Percentiles rank a stretch among this genome's conserved stretches.
Conservation (phyloP, 306 rosid genomes). For the Malus asiatica region DNA sequence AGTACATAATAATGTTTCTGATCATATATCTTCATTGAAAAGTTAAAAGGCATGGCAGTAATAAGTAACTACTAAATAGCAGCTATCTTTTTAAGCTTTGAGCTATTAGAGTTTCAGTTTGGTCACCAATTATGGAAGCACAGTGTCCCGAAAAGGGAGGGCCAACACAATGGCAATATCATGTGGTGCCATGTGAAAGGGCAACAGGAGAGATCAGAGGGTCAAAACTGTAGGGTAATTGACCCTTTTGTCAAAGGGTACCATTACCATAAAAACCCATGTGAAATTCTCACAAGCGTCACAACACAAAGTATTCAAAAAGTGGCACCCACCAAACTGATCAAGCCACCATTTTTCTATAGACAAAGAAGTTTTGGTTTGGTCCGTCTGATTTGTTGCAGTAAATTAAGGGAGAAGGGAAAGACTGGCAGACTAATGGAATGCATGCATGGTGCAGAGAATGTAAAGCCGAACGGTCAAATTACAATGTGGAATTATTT, state of each 20-base stretch:
- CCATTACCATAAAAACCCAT: not conserved
- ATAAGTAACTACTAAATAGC: not conserved
- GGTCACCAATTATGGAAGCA: slow-evolving; percentile 4
- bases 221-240: not conserved
- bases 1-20: not conserved
- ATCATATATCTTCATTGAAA: not conserved
- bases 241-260: not conserved
- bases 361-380: not conserved
- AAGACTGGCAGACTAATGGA: not conserved
- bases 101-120: not conserved
- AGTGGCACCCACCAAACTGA: not conserved
- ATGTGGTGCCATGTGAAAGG: slow-evolving; percentile 20
- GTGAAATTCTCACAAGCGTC: not conserved
- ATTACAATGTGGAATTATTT: not conserved
- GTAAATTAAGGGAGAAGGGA: not conserved
- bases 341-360: not conserved
- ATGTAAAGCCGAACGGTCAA: slow-evolving; percentile 13
- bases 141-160: slow-evolving; percentile 1
- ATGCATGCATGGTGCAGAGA: not conserved
- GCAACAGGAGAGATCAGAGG: not conserved
- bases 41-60: not conserved
- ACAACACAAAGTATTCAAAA: not conserved
- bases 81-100: not conserved
- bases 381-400: not conserved
- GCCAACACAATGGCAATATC: slow-evolving; percentile 6